Evolutionary conservation across 441 rosid species (phyloP).

Genomic region (Populus hybrid): DNA sequence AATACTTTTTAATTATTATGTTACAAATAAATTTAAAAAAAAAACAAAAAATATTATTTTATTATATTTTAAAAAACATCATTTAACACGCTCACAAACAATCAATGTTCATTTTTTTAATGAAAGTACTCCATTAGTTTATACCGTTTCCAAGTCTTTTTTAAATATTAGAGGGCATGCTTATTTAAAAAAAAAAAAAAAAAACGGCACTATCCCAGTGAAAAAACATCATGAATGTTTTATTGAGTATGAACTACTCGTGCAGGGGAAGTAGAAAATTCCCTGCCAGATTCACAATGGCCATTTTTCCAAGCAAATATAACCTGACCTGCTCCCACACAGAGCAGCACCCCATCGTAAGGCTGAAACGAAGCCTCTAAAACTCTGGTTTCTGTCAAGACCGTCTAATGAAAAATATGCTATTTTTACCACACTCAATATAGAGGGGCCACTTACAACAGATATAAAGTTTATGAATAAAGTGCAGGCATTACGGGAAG

Average conservation of each 20-base stretch:
- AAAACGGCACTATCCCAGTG: too few species aligned
- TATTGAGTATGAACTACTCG: not conserved
- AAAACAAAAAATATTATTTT: too few species aligned
- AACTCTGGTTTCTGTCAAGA: not conserved
- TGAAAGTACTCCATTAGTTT: too few species aligned
- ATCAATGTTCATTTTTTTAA: too few species aligned
- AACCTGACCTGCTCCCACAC: not conserved
- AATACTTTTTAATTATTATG: too few species aligned
- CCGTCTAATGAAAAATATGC: not conserved
- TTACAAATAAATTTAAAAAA: too few species aligned
- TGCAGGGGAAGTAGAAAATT: not conserved
- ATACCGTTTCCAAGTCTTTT: too few species aligned
- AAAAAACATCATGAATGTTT: not conserved
- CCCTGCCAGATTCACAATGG: not conserved
- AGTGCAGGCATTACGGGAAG: not conserved
- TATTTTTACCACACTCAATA: not conserved
- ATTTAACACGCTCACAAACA: too few species aligned
- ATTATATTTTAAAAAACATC: too few species aligned
- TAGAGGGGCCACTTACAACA: not conserved
- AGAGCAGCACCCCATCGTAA: not conserved
- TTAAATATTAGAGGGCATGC: too few species aligned
- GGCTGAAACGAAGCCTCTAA: not conserved
- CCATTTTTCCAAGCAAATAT: not conserved
- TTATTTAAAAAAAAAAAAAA: too few species aligned
- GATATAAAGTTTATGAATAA: slow-evolving; percentile 12